A percentile compares a stretch with the other conserved stretches of the same genome.
Evolutionary conservation across 768 basidiomycete species (phyloP).

Genomic region (Collybia mongolica): DNA sequence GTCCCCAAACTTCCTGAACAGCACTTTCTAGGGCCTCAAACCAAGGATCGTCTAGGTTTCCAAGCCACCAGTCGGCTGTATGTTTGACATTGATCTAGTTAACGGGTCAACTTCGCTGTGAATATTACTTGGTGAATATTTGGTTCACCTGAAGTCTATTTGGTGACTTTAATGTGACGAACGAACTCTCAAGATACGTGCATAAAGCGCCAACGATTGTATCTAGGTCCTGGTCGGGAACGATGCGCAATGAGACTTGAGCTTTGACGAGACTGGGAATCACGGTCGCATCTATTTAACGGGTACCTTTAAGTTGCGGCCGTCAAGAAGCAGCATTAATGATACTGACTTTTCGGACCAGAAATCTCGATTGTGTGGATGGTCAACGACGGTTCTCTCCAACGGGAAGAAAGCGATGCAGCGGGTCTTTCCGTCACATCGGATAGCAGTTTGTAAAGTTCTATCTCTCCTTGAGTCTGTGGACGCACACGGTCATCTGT

Average conservation of each 20-base stretch:
- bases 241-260: slow-evolving; percentile 87
- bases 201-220: slow-evolving; percentile 62
- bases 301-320: background rate
- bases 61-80: slow-evolving; percentile 96
- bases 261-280: slow-evolving; percentile 86
- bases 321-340: background rate
- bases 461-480: slow-evolving; percentile 63
- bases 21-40: slow-evolving; percentile 84
- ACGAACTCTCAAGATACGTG: slow-evolving; percentile 56
- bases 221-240: slow-evolving; percentile 87
- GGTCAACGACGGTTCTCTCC: slow-evolving; percentile 90
- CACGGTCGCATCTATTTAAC: slow-evolving; percentile 69
- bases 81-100: slow-evolving; percentile 74
- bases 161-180: slow-evolving; percentile 58
- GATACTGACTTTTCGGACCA: slow-evolving; percentile 68
- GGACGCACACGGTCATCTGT: slow-evolving; percentile 77
- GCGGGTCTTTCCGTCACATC: slow-evolving; percentile 66
- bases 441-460: slow-evolving; percentile 68
- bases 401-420: slow-evolving; percentile 69
- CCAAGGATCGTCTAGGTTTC: slow-evolving; percentile 80
- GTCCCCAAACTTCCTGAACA: slow-evolving; percentile 84
- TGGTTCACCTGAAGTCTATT: slow-evolving; percentile 67
- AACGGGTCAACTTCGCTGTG: no score
- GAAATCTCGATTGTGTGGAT: slow-evolving; percentile 84
- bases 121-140: background rate